Evolutionary conservation across 169 alveolate genomes (phyloP), one percentile per base, ranked within the genome.

Genomic region (Babesia caballi): DNA sequence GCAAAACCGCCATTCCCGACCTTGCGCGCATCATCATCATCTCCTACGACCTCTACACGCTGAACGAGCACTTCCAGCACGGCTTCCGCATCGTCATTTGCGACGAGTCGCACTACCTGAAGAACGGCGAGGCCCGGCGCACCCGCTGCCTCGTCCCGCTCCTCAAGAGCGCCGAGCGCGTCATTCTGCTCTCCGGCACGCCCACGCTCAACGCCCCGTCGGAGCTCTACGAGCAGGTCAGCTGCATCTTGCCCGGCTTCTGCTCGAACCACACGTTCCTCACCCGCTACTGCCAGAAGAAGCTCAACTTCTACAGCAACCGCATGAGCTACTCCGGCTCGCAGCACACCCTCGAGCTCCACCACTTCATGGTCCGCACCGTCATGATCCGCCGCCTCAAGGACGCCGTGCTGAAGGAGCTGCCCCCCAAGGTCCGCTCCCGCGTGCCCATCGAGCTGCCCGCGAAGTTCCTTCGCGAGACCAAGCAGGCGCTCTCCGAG

Each of bases 41-140:
- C n/a, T 91, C 95, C 15, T 91, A 91, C 54, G 95, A 91, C 46
- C 68, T 91, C 35, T 65, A 88, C 46, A 77, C 89, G 12, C 84
- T 91, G 56, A 81, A 69, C 60, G 93, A 65, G 59, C 68, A 72
- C 42, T 83, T 66, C 46, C 73, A 56, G 56, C 76, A 86, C 27
- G 66, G 67, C 54, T 88, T 72, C 44, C 51, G 75, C 32, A 58
- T 58, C 19, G 91, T 93, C 23, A 94, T 97, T 30, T 96, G 97
- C 57, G 99, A 97, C 89, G 99, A 97, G 82, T 96, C 98, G 4
- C 99, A 97, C 80, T 96, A 94, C 85, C 77, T 96, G 28, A 97
- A 97, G 87, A 94, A 96, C 61, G 70, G 85, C 41, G 66, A 90
- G 47, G 94, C 98, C 15, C 93, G 94, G 82, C 89, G 99, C 63